phyloP scores from a whole-genome alignment of 345 rosid genomes.

The Noccaea caerulescens region DNA sequence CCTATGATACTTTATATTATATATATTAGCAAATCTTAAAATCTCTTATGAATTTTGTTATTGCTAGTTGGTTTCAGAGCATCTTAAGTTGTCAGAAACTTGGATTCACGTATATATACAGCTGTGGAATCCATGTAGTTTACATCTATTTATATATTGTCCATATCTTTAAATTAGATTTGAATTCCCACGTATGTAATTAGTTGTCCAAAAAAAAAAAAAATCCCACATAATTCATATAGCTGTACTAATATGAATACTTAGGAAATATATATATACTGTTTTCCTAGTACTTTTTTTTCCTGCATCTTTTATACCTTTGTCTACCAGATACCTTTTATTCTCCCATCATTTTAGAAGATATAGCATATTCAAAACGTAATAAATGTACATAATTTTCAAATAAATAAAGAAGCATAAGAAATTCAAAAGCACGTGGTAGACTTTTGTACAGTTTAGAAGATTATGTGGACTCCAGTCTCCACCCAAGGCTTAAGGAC shows the following conservation, averaged over 20 bases:
- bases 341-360: neutral
- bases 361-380: slow-evolving; percentile 26
- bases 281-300: too few species aligned
- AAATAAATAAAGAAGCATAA: slow-evolving; percentile 15
- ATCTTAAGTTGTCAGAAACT: slow-evolving; percentile 24
- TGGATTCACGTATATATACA: slow-evolving; percentile 21
- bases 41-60: neutral
- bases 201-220: too few species aligned
- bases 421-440: slow-evolving; percentile 32
- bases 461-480: slow-evolving; percentile 19
- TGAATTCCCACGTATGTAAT: neutral
- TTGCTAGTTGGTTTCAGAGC: neutral
- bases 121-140: slow-evolving; percentile 8
- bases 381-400: slow-evolving; percentile 13
- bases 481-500: neutral
- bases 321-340: neutral
- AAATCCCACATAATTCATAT: neutral
- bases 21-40: neutral
- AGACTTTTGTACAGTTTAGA: slow-evolving; percentile 29
- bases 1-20: neutral
- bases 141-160: neutral
- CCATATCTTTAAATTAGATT: neutral
- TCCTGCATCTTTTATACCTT: neutral
- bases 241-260: neutral
- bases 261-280: too few species aligned